A percentile compares a stretch with the other conserved stretches of the same genome.
These are phyloP conservation scores for Penicillium longicatenatum DNA, from an alignment of 495 filamentous ascomycete species.

Conservation along the genomic window DNA sequence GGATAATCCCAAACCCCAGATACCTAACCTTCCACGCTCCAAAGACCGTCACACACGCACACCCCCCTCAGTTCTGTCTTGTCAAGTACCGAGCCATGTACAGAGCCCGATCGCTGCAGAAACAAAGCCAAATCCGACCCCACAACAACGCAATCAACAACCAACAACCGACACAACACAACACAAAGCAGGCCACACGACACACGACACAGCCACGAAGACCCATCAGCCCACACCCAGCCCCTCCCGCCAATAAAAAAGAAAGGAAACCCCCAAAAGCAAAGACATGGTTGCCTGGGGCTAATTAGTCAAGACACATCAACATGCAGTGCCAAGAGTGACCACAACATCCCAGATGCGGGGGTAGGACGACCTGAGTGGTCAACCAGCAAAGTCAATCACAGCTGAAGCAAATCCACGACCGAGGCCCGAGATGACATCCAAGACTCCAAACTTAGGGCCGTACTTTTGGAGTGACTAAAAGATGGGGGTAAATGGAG, in stretches of 20 bases:
- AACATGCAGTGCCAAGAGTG: background rate
- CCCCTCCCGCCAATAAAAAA: too few species aligned
- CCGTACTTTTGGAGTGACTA: background rate
- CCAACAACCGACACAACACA: too few species aligned
- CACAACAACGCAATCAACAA: too few species aligned
- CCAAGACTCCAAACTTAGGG: background rate
- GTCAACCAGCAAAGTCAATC: background rate
- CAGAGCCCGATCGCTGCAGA: background rate
- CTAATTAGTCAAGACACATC: background rate
- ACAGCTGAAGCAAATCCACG: background rate
- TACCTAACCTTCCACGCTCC: background rate
- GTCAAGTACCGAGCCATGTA: background rate
- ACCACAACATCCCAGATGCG: background rate
- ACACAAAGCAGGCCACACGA: background rate
- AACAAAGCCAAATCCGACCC: background rate
- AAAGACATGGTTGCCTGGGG: background rate
- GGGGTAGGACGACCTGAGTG: background rate
- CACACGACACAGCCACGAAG: constrained; percentile 4
- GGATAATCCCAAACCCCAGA: background rate
- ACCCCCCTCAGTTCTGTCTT: background rate
- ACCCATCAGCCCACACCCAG: background rate
- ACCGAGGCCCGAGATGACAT: background rate
- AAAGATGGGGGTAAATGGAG: background rate
- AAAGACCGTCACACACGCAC: background rate
- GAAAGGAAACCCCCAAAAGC: background rate